Evolutionary conservation across 768 basidiomycete genomes (phyloP).

Genomic region (Rhodocollybia butyracea): DNA sequence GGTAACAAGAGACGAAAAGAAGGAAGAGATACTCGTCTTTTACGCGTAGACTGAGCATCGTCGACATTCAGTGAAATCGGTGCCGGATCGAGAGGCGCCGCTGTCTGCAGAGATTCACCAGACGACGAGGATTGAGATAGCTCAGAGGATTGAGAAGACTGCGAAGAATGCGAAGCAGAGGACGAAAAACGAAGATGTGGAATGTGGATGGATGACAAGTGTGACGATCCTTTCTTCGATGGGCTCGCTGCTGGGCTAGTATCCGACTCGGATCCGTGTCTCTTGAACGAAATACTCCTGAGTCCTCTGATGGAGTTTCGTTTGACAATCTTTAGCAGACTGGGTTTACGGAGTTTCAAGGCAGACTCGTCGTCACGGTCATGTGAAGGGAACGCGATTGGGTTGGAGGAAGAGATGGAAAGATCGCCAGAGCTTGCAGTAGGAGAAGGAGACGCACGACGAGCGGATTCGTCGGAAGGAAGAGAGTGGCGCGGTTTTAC

Average conservation of each 20-base stretch:
- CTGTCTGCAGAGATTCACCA: background rate
- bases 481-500: no score
- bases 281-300: background rate
- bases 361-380: no score
- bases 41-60: no score
- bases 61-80: no score
- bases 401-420: no score
- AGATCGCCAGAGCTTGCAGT: no score
- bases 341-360: background rate
- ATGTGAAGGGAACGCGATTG: no score
- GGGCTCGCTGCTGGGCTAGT: no score
- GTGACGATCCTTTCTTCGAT: background rate
- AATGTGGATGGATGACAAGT: background rate
- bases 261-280: no score
- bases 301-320: background rate
- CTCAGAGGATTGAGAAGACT: background rate
- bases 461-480: no score
- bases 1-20: conserved; percentile 1
- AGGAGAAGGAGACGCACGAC: no score
- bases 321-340: background rate
- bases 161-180: background rate
- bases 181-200: background rate
- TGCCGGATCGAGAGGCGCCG: no score
- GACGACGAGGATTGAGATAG: background rate
- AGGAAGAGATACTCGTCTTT: background rate